Base-by-base conservation (phyloP, 2,329 filamentous ascomycete genomes). In the Fusarium nygamai region DNA sequence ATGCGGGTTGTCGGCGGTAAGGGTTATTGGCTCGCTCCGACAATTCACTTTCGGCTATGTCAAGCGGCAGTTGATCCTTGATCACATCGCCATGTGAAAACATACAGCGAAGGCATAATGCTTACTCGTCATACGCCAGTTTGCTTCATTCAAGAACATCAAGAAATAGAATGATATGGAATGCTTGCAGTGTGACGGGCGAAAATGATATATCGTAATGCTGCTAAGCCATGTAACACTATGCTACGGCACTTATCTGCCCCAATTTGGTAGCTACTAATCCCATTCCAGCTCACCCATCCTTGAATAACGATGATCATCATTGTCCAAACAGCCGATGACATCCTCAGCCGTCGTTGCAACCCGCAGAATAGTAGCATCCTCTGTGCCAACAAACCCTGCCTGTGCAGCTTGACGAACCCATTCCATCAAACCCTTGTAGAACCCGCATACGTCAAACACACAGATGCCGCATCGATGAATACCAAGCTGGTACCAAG, bases 111-210 rank as follows among this genome's bases (percentile, higher is more conserved):
- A 16, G 12, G 24, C 3, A 6, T 47, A 20, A 16, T 9, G 4
- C 8, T 13, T 22, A 20, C 9, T 20, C 19, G 0, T 16, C 4
- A 0, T 5, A 16, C 3, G 4, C 27, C 9, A 14, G 4, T 8
- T 22, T 22, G 6, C 13, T 29, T 48, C 6, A 11, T 17, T 22
- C 20, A 5, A 16, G 10, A 8, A 22, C 20, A 29, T 16, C 6
- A 22, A 47, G 6, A 6, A 10, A 20, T 16, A 22, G 27, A 47
- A 29, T 22, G 13, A 3, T 22, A 6, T 29, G 24, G 9, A 16
- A 22, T 22, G 10, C 8, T 0, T 14, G 46, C 13, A 29, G 19
- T 22, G 22, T 24, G 29, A 51, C 31, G 2, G 11, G 29, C n/a
- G 11, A 51, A 24, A 33, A 14, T 29, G 47, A 51, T n/a, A 24